Evolutionary conservation across 768 basidiomycete genomes (phyloP).

Genomic region (Crucibulum laeve): DNA sequence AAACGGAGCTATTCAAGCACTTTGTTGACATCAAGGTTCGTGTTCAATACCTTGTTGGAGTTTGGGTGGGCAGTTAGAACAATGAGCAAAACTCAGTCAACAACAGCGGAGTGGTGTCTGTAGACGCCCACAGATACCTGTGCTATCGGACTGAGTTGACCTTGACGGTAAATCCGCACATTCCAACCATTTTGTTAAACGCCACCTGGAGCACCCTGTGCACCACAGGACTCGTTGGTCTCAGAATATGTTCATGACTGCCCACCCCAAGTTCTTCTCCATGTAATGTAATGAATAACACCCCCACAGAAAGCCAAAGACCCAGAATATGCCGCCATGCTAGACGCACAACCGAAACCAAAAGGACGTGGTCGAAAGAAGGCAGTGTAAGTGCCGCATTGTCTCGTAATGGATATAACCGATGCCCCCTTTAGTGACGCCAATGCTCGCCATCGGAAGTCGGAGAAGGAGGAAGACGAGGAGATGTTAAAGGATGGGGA

Average conservation of each 20-base stretch:
- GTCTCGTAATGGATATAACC: neutral
- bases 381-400: slow-evolving; percentile 45
- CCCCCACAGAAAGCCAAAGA: slow-evolving; percentile 71
- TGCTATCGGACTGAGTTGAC: no score
- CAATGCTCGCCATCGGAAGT: slow-evolving; percentile 82
- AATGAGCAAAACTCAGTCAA: no score
- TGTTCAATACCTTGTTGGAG: no score
- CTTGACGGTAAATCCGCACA: no score
- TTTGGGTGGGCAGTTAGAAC: no score
- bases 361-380: slow-evolving; percentile 87
- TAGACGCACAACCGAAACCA: slow-evolving; percentile 83
- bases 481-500: slow-evolving; percentile 89
- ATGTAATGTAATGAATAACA: neutral
- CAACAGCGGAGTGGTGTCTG: no score
- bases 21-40: slow-evolving; percentile 94
- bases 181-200: no score
- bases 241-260: no score
- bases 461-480: slow-evolving; percentile 98
- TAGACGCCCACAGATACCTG: no score
- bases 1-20: slow-evolving; percentile 97
- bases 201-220: no score
- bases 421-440: slow-evolving; percentile 68
- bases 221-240: no score
- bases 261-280: no score
- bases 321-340: slow-evolving; percentile 86